phyloP scores from a whole-genome alignment of 169 alveolate species.

The Cryptosporidium bovis region DNA sequence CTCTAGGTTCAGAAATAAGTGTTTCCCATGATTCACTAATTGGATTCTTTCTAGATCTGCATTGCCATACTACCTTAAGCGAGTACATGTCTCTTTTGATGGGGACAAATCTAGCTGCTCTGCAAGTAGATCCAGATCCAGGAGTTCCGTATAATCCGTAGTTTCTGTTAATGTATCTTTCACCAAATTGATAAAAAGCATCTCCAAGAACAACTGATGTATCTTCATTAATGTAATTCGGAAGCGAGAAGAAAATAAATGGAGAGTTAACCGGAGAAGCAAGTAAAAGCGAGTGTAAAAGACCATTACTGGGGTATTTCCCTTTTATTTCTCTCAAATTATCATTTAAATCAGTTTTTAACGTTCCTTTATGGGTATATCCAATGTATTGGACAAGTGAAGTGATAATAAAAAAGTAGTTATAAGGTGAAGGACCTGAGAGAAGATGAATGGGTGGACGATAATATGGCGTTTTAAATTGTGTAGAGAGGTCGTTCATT shows the following conservation, averaged over 20 bases:
- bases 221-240: conserved; percentile 35
- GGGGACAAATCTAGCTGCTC: conserved; percentile 71
- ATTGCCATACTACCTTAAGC: conserved; percentile 52
- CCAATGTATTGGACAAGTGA: conserved; percentile 40
- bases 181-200: conserved; percentile 48
- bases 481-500: conserved; percentile 29
- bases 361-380: conserved; percentile 45
- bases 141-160: conserved; percentile 46
- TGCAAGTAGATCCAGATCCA: conserved; percentile 64
- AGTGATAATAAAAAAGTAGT: conserved; percentile 37
- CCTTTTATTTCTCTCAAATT: conserved; percentile 4
- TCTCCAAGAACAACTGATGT: conserved; percentile 43
- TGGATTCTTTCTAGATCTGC: conserved; percentile 6
- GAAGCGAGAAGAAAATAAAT: conserved; percentile 24
- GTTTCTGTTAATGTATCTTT: conserved; percentile 47
- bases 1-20: conserved; percentile 28
- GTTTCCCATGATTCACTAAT: conserved; percentile 26
- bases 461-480: conserved; percentile 64
- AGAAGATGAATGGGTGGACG: conserved; percentile 60
- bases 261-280: conserved; percentile 49
- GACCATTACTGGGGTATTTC: conserved; percentile 58
- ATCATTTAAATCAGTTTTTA: conserved; percentile 55
- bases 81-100: conserved; percentile 57
- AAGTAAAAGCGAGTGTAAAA: conserved; percentile 50
- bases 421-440: conserved; percentile 62